These are phyloP conservation scores for Protomyces pachydermus DNA, from an alignment of 1,139 yeast species.

Conservation along the genomic window DNA sequence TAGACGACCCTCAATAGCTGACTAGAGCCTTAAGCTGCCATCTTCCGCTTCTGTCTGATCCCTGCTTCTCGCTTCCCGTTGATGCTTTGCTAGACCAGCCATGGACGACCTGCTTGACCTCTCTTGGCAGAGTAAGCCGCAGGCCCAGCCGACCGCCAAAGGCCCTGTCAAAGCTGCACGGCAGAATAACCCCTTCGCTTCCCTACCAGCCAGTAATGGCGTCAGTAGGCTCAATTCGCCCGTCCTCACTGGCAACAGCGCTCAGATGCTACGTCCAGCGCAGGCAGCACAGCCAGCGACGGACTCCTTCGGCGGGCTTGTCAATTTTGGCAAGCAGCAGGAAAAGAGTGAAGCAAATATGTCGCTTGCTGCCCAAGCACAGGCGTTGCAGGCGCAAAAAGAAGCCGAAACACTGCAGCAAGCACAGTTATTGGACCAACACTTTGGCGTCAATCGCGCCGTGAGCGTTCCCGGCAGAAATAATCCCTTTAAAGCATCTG, in stretches of 20 bases:
- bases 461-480: neutral
- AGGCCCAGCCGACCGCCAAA: neutral
- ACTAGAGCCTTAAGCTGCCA: too few species aligned
- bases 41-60: neutral
- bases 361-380: neutral
- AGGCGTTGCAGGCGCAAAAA: slow-evolving; percentile 10
- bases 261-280: neutral
- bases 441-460: neutral
- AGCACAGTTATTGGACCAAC: neutral
- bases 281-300: neutral
- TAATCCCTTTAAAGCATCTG: neutral
- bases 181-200: neutral
- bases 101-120: slow-evolving; percentile 1
- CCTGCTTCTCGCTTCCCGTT: neutral
- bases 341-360: slow-evolving; percentile 1
- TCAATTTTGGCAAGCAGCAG: slow-evolving; percentile 2
- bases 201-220: neutral
- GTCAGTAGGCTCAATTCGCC: neutral
- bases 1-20: too few species aligned
- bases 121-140: neutral
- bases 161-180: neutral
- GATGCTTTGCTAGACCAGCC: neutral
- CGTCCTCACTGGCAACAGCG: too few species aligned
- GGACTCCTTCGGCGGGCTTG: slow-evolving; percentile 17
- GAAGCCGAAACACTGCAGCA: neutral